Conservation (phyloP, 495 filamentous ascomycete species). For the Articulospora tetracladia region DNA sequence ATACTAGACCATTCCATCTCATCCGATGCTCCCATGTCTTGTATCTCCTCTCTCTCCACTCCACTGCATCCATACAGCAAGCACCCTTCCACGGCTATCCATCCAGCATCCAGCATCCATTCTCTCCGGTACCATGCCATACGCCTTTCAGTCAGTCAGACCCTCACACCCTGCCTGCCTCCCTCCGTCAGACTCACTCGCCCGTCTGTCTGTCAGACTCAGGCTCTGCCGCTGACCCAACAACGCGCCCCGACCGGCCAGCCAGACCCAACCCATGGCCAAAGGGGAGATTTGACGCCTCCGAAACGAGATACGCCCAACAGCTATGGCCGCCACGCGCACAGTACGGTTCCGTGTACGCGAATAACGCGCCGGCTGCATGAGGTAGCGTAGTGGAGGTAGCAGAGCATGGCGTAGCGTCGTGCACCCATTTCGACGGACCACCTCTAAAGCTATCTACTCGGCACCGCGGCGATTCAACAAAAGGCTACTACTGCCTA, state of each 20-base stretch:
- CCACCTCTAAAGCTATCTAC: background rate
- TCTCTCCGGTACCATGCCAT: background rate
- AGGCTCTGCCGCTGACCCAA: background rate
- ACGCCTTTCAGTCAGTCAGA: background rate
- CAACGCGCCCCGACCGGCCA: background rate
- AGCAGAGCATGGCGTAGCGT: background rate
- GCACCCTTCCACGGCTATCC: background rate
- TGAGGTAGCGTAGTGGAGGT: background rate
- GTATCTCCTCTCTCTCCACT: too few species aligned
- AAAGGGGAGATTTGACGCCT: conserved; percentile 21
- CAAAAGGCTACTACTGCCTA: too few species aligned
- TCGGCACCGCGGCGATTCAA: background rate
- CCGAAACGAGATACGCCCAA: conserved; percentile 14
- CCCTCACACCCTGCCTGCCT: background rate
- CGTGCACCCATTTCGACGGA: background rate
- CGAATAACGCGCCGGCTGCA: background rate
- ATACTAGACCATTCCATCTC: too few species aligned
- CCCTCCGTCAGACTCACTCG: background rate
- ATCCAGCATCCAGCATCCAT: background rate
- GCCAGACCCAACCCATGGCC: background rate
- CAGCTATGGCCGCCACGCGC: conserved; percentile 5
- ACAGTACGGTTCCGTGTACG: background rate
- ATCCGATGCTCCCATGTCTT: too few species aligned
- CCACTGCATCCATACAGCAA: too few species aligned
- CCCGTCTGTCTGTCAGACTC: background rate